These are phyloP conservation scores for Helianthus tuberosus DNA, from an alignment of 129 eudicot species.

Conservation along the genomic window DNA sequence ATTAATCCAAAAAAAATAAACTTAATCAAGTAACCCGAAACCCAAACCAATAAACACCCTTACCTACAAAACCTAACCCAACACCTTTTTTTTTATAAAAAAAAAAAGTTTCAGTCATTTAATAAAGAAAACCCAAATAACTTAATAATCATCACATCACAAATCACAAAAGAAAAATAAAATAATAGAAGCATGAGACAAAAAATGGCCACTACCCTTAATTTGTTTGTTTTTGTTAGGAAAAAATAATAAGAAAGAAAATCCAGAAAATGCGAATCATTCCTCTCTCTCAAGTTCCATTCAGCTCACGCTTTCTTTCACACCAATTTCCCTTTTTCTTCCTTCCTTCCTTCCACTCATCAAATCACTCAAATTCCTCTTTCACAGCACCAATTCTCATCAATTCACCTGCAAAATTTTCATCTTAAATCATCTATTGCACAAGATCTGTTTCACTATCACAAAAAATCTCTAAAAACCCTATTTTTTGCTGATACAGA, in stretches of 20 bases:
- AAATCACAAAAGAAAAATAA: not conserved
- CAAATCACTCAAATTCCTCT: slow-evolving; percentile 10
- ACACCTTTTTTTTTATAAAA: too few relatives aligned
- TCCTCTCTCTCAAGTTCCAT: slow-evolving; percentile 26
- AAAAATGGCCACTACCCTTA: slow-evolving; percentile 36
- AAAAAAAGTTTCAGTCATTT: not conserved
- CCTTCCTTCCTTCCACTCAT: not conserved
- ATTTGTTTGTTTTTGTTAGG: slow-evolving; percentile 28
- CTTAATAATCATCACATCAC: not conserved
- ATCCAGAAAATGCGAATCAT: slow-evolving; percentile 33
- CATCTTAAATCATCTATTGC: not conserved
- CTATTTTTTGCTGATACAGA: not conserved
- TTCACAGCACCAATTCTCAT: too few relatives aligned
- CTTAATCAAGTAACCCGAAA: too few relatives aligned
- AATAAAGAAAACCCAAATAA: not conserved
- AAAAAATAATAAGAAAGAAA: slow-evolving; percentile 11
- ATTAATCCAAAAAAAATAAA: too few relatives aligned
- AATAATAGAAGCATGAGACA: slow-evolving; percentile 14
- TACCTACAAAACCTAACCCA: too few relatives aligned
- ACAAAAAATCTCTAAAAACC: slow-evolving; percentile 8
- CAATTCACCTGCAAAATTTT: too few relatives aligned
- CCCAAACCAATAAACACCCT: too few relatives aligned
- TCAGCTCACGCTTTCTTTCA: slow-evolving; percentile 39
- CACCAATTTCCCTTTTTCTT: slow-evolving; percentile 21
- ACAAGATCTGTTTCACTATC: slow-evolving; percentile 9